A percentile compares a stretch with the other conserved stretches of the same genome.
phyloP scores from a whole-genome alignment of 2,329 filamentous ascomycete genomes.

The Trichophyton verrucosum region DNA sequence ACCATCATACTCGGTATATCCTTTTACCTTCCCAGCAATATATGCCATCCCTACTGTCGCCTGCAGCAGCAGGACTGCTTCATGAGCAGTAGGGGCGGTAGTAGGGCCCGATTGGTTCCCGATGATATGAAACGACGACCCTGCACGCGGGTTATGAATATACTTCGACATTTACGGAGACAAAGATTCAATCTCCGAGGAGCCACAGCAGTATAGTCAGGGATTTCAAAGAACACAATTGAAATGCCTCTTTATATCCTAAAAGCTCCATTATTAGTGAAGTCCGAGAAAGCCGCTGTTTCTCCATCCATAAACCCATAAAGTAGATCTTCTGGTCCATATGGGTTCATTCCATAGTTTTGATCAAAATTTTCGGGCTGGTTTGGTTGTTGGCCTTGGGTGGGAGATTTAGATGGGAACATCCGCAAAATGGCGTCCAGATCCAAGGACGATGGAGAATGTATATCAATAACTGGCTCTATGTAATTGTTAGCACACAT shows the following conservation, averaged over 20 bases:
- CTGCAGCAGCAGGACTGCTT: no score
- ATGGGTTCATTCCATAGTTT: slow-evolving; percentile 7
- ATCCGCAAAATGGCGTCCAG: slow-evolving; percentile 14
- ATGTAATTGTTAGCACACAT: neutral
- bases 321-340: slow-evolving; percentile 12
- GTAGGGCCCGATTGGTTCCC: neutral
- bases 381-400: slow-evolving; percentile 3
- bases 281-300: slow-evolving; percentile 11
- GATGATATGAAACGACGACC: no score
- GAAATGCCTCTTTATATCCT: slow-evolving; percentile 3
- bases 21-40: no score
- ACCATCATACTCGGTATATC: neutral
- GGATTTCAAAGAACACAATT: neutral
- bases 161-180: no score
- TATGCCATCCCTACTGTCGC: no score
- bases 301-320: slow-evolving; percentile 15
- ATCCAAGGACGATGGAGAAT: slow-evolving; percentile 13
- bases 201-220: neutral
- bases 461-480: slow-evolving; percentile 10
- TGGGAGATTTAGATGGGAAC: slow-evolving; percentile 12
- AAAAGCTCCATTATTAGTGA: slow-evolving; percentile 11
- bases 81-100: no score
- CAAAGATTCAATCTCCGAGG: neutral
- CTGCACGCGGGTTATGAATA: no score
- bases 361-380: slow-evolving; percentile 10